These are phyloP conservation scores for Murraya paniculata DNA, from an alignment of 345 rosid genomes.

Conservation along the genomic window DNA sequence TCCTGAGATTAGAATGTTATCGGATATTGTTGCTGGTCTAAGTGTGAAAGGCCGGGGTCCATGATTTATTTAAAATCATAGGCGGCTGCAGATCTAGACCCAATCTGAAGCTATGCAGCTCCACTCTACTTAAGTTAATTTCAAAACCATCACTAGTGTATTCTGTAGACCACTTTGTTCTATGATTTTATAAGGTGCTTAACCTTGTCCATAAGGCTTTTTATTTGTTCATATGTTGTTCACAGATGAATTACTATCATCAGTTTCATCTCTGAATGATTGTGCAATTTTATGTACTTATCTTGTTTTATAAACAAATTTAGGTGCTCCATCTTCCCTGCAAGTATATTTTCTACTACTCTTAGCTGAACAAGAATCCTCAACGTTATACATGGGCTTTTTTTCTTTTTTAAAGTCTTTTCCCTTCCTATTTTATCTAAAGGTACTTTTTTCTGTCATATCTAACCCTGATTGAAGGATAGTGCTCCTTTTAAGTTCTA, in stretches of 20 bases:
- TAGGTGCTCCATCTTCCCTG: background rate
- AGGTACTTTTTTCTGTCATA: background rate
- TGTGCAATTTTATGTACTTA: background rate
- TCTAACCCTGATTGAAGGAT: background rate
- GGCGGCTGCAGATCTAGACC: background rate
- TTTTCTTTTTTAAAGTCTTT: no score
- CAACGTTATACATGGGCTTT: background rate
- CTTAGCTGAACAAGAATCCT: background rate
- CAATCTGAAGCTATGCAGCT: background rate
- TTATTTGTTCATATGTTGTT: background rate
- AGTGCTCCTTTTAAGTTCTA: background rate
- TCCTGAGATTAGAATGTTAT: background rate
- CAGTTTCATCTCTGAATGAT: background rate
- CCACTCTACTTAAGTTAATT: background rate
- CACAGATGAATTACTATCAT: background rate
- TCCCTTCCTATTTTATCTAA: background rate
- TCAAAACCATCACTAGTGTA: background rate
- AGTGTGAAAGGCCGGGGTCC: background rate
- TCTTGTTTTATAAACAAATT: background rate
- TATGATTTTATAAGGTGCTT: background rate
- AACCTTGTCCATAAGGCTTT: background rate
- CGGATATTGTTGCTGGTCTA: background rate
- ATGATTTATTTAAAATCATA: background rate
- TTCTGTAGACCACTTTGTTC: background rate
- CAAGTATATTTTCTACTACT: background rate